phyloP scores from a whole-genome alignment of 805 yeast species.

The Metschnikowia matae region DNA sequence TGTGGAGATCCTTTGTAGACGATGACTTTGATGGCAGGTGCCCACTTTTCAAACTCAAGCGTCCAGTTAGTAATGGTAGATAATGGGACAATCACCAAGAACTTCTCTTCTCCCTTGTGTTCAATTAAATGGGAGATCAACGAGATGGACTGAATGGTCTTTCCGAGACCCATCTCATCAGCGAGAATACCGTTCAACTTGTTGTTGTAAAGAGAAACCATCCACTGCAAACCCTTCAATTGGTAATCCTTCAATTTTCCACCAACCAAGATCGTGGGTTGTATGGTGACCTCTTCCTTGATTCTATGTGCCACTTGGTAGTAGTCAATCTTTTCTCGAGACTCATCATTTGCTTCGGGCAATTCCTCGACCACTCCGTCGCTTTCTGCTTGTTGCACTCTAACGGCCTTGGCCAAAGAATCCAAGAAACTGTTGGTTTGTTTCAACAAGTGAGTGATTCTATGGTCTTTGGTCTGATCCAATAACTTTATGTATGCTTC shows the following conservation, averaged over 20 bases:
- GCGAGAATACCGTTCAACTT: slow-evolving; percentile 62
- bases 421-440: slow-evolving; percentile 79
- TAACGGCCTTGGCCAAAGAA: slow-evolving; percentile 74
- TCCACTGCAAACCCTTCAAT: slow-evolving; percentile 62
- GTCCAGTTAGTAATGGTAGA: slow-evolving; percentile 87
- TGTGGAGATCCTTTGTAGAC: slow-evolving; percentile 76
- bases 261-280: slow-evolving; percentile 68
- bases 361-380: slow-evolving; percentile 31
- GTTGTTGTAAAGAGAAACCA: slow-evolving; percentile 60
- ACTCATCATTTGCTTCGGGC: slow-evolving; percentile 43
- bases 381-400: slow-evolving; percentile 62
- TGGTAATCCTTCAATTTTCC: slow-evolving; percentile 78
- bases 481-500: slow-evolving; percentile 80
- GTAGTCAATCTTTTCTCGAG: slow-evolving; percentile 67
- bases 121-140: slow-evolving; percentile 68
- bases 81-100: slow-evolving; percentile 75
- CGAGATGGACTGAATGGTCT: slow-evolving; percentile 74
- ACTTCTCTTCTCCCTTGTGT: slow-evolving; percentile 63
- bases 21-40: slow-evolving; percentile 68
- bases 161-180: slow-evolving; percentile 68
- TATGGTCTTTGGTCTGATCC: slow-evolving; percentile 82
- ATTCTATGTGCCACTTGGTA: slow-evolving; percentile 78
- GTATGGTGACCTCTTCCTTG: slow-evolving; percentile 61
- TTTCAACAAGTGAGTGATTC: slow-evolving; percentile 76
- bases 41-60: slow-evolving; percentile 83